These are phyloP conservation scores for Myxozyma sirexii DNA, from an alignment of 805 yeast species.

Conservation along the genomic window DNA sequence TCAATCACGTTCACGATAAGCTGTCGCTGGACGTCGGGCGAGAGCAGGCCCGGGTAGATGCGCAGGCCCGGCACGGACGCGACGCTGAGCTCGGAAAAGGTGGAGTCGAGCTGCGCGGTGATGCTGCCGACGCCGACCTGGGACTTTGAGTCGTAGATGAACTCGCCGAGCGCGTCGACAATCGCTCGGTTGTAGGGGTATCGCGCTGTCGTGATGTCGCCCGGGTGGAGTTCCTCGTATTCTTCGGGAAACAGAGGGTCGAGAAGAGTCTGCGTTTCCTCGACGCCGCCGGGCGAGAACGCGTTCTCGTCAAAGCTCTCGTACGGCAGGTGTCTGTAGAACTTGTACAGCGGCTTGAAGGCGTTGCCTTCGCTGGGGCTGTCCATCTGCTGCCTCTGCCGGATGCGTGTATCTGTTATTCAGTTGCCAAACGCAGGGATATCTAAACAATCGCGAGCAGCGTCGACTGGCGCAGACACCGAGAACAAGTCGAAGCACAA, in stretches of 20 bases:
- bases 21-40: slow-evolving; percentile 38
- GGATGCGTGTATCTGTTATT: neutral
- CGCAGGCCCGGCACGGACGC: slow-evolving; percentile 44
- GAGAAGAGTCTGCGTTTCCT: slow-evolving; percentile 6
- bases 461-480: neutral
- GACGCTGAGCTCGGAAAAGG: slow-evolving; percentile 30
- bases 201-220: neutral
- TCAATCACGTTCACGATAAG: slow-evolving; percentile 40
- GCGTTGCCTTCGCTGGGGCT: slow-evolving; percentile 8
- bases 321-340: slow-evolving; percentile 19
- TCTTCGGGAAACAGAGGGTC: slow-evolving; percentile 9
- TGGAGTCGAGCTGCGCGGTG: neutral
- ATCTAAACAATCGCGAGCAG: neutral
- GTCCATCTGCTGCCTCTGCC: neutral
- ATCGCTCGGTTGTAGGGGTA: neutral
- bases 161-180: slow-evolving; percentile 1
- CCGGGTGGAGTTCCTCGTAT: slow-evolving; percentile 11
- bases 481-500: too few relatives aligned
- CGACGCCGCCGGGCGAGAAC: neutral
- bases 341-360: slow-evolving; percentile 29
- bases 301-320: slow-evolving; percentile 12
- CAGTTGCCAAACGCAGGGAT: neutral
- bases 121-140: neutral
- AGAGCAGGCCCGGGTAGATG: slow-evolving; percentile 37
- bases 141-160: slow-evolving; percentile 8